Conservation (phyloP, 2,329 filamentous ascomycete species). For the Penicillium sp. region DNA sequence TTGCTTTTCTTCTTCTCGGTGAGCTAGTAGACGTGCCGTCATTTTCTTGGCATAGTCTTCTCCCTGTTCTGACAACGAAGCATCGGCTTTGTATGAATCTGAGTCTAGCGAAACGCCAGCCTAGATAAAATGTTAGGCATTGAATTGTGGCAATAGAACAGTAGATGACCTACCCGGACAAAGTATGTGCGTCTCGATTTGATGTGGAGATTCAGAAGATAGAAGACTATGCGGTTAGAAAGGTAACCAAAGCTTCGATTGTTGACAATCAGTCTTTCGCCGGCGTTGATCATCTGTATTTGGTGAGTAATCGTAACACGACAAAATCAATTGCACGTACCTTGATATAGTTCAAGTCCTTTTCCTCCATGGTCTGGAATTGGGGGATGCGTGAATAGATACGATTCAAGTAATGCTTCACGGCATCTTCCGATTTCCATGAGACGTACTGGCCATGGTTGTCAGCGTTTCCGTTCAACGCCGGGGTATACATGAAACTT, state of each 20-base stretch:
- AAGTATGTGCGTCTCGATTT: slow-evolving; percentile 94
- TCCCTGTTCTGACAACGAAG: slow-evolving; percentile 76
- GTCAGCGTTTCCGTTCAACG: slow-evolving; percentile 9
- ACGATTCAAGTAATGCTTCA: slow-evolving; percentile 82
- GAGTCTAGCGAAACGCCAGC: slow-evolving; percentile 83
- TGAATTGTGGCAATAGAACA: neutral
- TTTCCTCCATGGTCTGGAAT: slow-evolving; percentile 95
- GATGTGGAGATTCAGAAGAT: slow-evolving; percentile 95
- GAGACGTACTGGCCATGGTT: slow-evolving; percentile 66
- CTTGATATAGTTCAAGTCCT: slow-evolving; percentile 94
- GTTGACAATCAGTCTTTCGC: slow-evolving; percentile 89
- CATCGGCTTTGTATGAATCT: slow-evolving; percentile 89
- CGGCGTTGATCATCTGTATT: slow-evolving; percentile 85
- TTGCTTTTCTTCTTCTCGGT: slow-evolving; percentile 77
- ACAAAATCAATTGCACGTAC: slow-evolving; percentile 24
- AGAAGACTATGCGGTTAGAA: slow-evolving; percentile 96
- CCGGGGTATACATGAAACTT: slow-evolving; percentile 36
- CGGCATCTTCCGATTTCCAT: slow-evolving; percentile 89
- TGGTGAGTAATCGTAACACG: slow-evolving; percentile 12
- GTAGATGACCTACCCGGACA: slow-evolving; percentile 56
- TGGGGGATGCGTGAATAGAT: slow-evolving; percentile 92
- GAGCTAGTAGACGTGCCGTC: slow-evolving; percentile 76
- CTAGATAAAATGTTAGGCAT: slow-evolving; percentile 28
- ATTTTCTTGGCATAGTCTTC: slow-evolving; percentile 78
- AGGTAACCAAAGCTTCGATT: slow-evolving; percentile 96